Evolutionary conservation across 192 early-diverging fungal species (phyloP).

Genomic region (Polychytrium aggregatum): DNA sequence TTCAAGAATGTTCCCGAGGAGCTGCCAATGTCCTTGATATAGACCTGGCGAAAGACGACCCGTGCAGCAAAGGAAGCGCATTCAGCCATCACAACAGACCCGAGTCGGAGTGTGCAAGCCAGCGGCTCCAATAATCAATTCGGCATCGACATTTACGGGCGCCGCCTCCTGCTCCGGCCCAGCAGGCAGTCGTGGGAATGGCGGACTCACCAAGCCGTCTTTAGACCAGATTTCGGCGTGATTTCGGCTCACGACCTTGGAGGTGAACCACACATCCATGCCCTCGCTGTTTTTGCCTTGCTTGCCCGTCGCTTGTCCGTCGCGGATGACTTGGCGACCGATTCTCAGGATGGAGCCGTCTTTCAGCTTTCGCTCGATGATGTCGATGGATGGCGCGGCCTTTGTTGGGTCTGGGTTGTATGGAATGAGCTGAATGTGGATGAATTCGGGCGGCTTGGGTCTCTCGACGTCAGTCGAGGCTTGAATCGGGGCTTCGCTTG

Average conservation of each 20-base stretch:
- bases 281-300: slow-evolving; percentile 16
- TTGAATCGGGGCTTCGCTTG: too few relatives aligned
- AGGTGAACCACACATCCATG: slow-evolving; percentile 38
- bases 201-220: slow-evolving; percentile 38
- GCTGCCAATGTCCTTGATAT: slow-evolving; percentile 85
- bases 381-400: slow-evolving; percentile 20
- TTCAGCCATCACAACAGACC: not conserved
- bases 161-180: too few relatives aligned
- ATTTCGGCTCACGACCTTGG: slow-evolving; percentile 83
- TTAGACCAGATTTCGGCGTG: slow-evolving; percentile 92
- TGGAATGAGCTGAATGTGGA: slow-evolving; percentile 33
- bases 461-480: too few relatives aligned
- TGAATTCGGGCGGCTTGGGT: slow-evolving; percentile 7
- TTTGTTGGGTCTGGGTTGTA: slow-evolving; percentile 23
- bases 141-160: not conserved
- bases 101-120: not conserved
- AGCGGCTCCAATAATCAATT: not conserved
- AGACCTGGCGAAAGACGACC: too few relatives aligned
- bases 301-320: slow-evolving; percentile 23
- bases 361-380: slow-evolving; percentile 34
- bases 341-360: slow-evolving; percentile 28
- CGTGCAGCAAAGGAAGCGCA: not conserved
- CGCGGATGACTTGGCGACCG: slow-evolving; percentile 33
- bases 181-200: too few relatives aligned
- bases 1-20: slow-evolving; percentile 98